These are phyloP conservation scores for Talaromyces verruculosus DNA, from an alignment of 2,329 filamentous ascomycete species.

Conservation along the genomic window DNA sequence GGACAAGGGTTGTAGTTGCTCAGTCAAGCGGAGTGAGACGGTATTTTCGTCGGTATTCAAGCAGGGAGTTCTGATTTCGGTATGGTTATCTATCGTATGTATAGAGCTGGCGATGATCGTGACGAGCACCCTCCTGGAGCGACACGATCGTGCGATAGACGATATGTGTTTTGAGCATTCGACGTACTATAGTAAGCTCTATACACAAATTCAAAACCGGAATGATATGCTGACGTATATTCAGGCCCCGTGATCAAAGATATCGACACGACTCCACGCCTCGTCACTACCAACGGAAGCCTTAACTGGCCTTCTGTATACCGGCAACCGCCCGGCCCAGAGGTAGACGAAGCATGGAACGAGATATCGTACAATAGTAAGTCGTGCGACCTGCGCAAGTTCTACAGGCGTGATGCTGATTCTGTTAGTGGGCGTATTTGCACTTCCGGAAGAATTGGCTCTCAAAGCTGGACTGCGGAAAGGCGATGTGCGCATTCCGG, in stretches of 20 bases:
- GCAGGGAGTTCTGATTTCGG: neutral
- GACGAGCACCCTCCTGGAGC: neutral
- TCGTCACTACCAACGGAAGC: slow-evolving; percentile 10
- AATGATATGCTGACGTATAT: neutral
- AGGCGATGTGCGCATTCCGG: slow-evolving; percentile 17
- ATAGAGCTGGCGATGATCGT: slow-evolving; percentile 1
- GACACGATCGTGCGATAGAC: neutral
- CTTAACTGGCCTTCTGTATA: slow-evolving; percentile 18
- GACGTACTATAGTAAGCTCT: slow-evolving; percentile 7
- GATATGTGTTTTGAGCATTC: slow-evolving; percentile 11
- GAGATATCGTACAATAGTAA: slow-evolving; percentile 13
- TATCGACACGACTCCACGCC: slow-evolving; percentile 12
- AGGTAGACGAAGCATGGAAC: slow-evolving; percentile 24
- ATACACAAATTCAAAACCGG: too few relatives aligned
- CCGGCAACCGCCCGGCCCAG: slow-evolving; percentile 15
- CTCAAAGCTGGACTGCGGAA: slow-evolving; percentile 13
- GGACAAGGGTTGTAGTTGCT: neutral
- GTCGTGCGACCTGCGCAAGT: neutral
- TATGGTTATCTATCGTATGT: neutral
- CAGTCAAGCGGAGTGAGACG: neutral
- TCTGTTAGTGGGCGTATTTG: slow-evolving; percentile 17
- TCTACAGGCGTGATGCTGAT: neutral
- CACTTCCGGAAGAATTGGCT: slow-evolving; percentile 13
- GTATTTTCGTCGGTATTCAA: neutral
- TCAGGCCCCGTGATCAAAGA: slow-evolving; percentile 15